Conservation (phyloP, 495 filamentous ascomycete genomes). For the Geopyxis carbonaria region DNA sequence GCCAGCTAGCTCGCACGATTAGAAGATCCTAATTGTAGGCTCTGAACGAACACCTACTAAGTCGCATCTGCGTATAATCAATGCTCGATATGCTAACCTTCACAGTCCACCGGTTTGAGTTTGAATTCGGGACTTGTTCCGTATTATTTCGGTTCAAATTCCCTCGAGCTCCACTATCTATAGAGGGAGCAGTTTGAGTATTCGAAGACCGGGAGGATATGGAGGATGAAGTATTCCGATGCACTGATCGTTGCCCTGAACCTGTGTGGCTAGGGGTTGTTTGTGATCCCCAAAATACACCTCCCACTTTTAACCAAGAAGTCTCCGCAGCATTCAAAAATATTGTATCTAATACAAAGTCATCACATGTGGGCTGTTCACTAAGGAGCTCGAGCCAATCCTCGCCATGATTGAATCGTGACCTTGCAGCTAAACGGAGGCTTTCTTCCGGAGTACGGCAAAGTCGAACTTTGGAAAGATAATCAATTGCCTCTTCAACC, state of each 20-base stretch:
- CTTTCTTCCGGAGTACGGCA: constrained; percentile 41
- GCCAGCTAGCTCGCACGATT: constrained; percentile 35
- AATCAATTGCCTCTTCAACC: constrained; percentile 47
- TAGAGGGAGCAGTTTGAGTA: no score
- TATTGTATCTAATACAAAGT: constrained; percentile 44
- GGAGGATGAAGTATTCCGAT: no score
- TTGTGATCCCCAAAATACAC: constrained; percentile 48
- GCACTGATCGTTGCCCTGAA: no score
- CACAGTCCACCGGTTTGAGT: constrained; percentile 52
- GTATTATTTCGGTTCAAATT: constrained; percentile 15
- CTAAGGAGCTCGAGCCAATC: constrained; percentile 33
- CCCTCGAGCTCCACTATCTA: constrained; percentile 5
- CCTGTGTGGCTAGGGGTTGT: constrained; percentile 30
- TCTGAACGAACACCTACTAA: constrained; percentile 38
- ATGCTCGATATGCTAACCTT: constrained; percentile 54
- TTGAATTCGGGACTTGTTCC: constrained; percentile 13
- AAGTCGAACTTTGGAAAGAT: constrained; percentile 43
- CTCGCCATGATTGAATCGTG: constrained; percentile 31
- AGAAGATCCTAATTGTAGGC: no score
- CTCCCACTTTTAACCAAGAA: constrained; percentile 50
- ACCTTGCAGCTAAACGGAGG: constrained; percentile 34
- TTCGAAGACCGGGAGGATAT: no score
- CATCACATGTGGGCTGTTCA: constrained; percentile 30
- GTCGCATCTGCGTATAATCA: constrained; percentile 32
- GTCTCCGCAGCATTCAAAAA: constrained; percentile 38